Percentiles rank a stretch among this genome's conserved stretches.
Evolutionary conservation across 2,329 filamentous ascomycete genomes (phyloP).

Genomic region (Alternaria sp.): DNA sequence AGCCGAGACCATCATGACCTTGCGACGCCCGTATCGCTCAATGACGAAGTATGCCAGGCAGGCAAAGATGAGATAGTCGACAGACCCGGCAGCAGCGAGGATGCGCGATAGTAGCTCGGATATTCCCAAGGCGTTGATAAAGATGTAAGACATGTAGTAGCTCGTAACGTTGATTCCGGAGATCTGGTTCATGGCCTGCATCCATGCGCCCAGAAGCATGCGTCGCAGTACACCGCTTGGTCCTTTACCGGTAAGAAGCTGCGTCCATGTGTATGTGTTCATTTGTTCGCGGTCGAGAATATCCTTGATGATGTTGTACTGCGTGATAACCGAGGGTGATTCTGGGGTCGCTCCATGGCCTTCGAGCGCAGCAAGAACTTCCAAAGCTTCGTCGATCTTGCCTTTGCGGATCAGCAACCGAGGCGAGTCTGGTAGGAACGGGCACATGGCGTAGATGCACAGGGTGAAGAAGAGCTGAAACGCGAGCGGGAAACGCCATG

Average conservation of each 20-base stretch:
- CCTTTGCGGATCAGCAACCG: slow-evolving; percentile 62
- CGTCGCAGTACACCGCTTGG: slow-evolving; percentile 52
- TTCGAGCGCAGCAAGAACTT: slow-evolving; percentile 47
- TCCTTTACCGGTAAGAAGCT: slow-evolving; percentile 51
- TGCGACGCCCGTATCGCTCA: slow-evolving; percentile 57
- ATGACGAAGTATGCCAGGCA: slow-evolving; percentile 55
- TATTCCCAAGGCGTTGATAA: slow-evolving; percentile 50
- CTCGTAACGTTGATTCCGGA: slow-evolving; percentile 42
- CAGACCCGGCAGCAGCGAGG: slow-evolving; percentile 53
- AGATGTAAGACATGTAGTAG: slow-evolving; percentile 53
- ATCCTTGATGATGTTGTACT: slow-evolving; percentile 50
- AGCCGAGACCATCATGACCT: slow-evolving; percentile 57
- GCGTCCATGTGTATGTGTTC: slow-evolving; percentile 55
- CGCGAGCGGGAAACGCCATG: slow-evolving; percentile 59
- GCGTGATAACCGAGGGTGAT: slow-evolving; percentile 40
- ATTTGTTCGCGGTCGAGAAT: slow-evolving; percentile 54
- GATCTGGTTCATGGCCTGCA: slow-evolving; percentile 56
- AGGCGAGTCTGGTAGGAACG: slow-evolving; percentile 51
- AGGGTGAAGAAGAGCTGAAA: slow-evolving; percentile 66
- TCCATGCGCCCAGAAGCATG: slow-evolving; percentile 55
- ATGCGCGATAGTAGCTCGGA: slow-evolving; percentile 43
- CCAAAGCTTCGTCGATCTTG: slow-evolving; percentile 51
- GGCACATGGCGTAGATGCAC: slow-evolving; percentile 59
- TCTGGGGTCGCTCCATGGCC: slow-evolving; percentile 49
- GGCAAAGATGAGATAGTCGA: slow-evolving; percentile 56